Conservation (phyloP, 2,329 filamentous ascomycete genomes). For the Fusarium pseudograminearum region DNA sequence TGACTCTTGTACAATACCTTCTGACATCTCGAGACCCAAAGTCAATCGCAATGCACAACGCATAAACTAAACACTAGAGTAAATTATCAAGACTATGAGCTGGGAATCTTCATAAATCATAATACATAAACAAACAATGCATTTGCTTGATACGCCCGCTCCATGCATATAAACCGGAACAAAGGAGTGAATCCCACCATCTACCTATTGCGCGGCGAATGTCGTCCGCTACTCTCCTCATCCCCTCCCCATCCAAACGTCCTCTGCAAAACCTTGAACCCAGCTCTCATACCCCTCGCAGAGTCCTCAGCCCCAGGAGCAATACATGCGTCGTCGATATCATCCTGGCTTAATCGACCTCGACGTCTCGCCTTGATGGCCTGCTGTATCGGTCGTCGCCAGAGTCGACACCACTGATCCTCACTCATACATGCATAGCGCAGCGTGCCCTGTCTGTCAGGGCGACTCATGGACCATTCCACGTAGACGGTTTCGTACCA, state of each 20-base stretch:
- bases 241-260: conserved; percentile 65
- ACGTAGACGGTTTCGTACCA: conserved; percentile 73
- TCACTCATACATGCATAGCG: conserved; percentile 67
- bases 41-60: not conserved
- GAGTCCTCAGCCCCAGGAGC: conserved; percentile 55
- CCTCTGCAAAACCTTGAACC: conserved; percentile 64
- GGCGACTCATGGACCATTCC: conserved; percentile 63
- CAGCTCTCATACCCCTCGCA: conserved; percentile 61
- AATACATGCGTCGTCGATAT: conserved; percentile 60
- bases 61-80: not conserved
- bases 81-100: conserved; percentile 8
- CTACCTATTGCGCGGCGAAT: conserved; percentile 20
- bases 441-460: conserved; percentile 52
- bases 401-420: conserved; percentile 72
- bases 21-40: rapidly evolving
- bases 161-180: conserved; percentile 15
- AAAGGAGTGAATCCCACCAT: conserved; percentile 22
- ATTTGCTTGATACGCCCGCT: conserved; percentile 30
- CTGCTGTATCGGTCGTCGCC: conserved; percentile 69
- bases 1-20: too few species aligned
- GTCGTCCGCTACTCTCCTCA: conserved; percentile 9
- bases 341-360: conserved; percentile 67
- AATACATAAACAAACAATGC: conserved; percentile 18
- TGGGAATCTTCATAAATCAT: conserved; percentile 33
- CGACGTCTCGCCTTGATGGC: conserved; percentile 70